A percentile compares a stretch with the other conserved stretches of the same genome.
phyloP scores from a whole-genome alignment of 2,329 filamentous ascomycete species.

The Emergomyces pasteurianus region DNA sequence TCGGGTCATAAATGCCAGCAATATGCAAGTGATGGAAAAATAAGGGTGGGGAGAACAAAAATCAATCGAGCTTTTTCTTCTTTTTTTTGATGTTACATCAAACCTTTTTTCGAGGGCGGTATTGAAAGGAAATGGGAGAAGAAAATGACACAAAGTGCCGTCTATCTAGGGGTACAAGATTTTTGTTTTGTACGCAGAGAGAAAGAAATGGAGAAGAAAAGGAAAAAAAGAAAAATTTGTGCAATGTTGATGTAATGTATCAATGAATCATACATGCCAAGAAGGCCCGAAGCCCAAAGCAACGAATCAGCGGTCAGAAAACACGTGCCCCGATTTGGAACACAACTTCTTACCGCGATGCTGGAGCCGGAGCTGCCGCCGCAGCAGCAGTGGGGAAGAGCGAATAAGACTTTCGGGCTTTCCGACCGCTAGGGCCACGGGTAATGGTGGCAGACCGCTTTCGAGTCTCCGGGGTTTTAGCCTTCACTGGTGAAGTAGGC shows the following conservation, averaged over 20 bases:
- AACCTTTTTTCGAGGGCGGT: not conserved
- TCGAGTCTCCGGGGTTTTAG: slow-evolving; percentile 11
- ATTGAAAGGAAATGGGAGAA: not conserved
- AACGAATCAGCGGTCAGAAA: not conserved
- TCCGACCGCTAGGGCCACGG: slow-evolving; percentile 21
- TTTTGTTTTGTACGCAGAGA: not conserved
- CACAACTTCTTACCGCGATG: slow-evolving; percentile 1
- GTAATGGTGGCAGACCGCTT: slow-evolving; percentile 14
- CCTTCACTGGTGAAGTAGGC: slow-evolving; percentile 10
- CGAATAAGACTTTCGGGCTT: slow-evolving; percentile 34
- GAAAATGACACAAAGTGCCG: not conserved
- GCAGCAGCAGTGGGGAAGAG: slow-evolving; percentile 25
- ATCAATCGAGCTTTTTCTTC: not conserved
- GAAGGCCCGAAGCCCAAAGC: not conserved
- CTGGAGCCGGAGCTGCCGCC: slow-evolving; percentile 8
- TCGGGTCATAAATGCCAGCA: not conserved
- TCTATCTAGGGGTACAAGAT: not conserved
- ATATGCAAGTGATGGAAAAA: not conserved
- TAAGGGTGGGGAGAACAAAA: not conserved
- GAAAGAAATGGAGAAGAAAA: not conserved
- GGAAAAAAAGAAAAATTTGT: not conserved
- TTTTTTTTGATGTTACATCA: not conserved
- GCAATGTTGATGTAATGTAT: not conserved
- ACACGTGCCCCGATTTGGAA: not conserved
- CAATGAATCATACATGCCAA: not conserved